Evolutionary conservation across 345 rosid species (phyloP).

Genomic region (Euphorbia lathyris): DNA sequence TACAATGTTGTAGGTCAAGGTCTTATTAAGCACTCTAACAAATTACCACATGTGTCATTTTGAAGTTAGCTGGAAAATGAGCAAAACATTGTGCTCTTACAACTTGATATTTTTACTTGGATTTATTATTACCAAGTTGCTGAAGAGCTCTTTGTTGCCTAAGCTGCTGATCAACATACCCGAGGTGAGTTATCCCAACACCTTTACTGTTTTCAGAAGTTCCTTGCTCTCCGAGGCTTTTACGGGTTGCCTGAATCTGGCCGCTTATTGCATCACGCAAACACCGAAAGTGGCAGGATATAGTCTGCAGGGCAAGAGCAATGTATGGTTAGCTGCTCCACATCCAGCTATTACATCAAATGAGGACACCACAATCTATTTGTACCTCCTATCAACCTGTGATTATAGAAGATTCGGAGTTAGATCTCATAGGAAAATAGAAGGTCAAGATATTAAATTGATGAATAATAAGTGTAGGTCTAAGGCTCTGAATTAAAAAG

Average conservation of each 20-base stretch:
- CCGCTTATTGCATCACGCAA: constrained; percentile 66
- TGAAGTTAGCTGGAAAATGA: no score
- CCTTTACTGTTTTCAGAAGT: constrained; percentile 48
- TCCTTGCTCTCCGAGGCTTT: constrained; percentile 79
- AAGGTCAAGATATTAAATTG: not conserved
- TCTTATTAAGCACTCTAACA: no score
- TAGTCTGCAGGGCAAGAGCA: constrained; percentile 81
- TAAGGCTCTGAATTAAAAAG: not conserved
- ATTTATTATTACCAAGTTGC: constrained; percentile 91
- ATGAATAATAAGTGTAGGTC: not conserved
- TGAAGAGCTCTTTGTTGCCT: constrained; percentile 88
- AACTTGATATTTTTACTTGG: no score
- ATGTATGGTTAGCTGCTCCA: constrained; percentile 90
- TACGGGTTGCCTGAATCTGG: constrained; percentile 55
- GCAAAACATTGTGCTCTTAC: no score
- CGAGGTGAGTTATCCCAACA: constrained; percentile 66
- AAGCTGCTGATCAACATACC: constrained; percentile 79
- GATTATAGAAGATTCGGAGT: constrained; percentile 10
- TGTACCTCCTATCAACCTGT: constrained; percentile 84
- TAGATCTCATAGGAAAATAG: constrained; percentile 5
- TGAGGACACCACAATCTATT: constrained; percentile 65
- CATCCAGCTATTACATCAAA: constrained; percentile 71
- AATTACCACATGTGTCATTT: no score
- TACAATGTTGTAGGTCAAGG: no score
- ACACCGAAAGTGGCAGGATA: constrained; percentile 82